Conservation (phyloP, 2,329 filamentous ascomycete species). For the Pseudophaeomoniella oleicola region DNA sequence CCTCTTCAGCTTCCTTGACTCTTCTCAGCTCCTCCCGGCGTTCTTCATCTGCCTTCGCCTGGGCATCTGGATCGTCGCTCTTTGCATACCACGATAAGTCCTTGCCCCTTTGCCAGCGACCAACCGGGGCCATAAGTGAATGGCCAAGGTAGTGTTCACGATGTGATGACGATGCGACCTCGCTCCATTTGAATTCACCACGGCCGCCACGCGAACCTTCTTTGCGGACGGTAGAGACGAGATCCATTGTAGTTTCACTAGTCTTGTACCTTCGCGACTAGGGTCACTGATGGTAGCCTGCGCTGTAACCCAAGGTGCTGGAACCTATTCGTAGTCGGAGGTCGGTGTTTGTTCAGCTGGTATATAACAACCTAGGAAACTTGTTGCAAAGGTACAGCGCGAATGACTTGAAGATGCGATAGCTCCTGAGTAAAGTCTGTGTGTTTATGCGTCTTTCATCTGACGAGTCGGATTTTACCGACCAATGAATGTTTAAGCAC, state of each 20-base stretch:
- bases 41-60: constrained; percentile 47
- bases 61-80: constrained; percentile 28
- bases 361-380: no score
- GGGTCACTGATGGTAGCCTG: no score
- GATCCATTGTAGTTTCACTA: constrained; percentile 60
- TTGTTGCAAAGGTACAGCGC: no score
- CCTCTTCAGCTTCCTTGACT: constrained; percentile 84
- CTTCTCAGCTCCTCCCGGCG: constrained; percentile 63
- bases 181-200: constrained; percentile 92
- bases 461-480: no score
- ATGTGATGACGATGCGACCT: constrained; percentile 72
- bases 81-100: constrained; percentile 54
- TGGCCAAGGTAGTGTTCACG: constrained; percentile 88
- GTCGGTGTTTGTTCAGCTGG: no score
- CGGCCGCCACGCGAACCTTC: constrained; percentile 65
- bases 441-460: no score
- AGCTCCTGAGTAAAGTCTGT: no score
- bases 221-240: constrained; percentile 84
- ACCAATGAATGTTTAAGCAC: no score
- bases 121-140: constrained; percentile 80
- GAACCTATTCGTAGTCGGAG: no score
- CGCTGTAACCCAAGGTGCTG: no score
- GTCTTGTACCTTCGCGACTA: no score
- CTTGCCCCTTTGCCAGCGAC: constrained; percentile 75
- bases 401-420: no score